Base-by-base conservation (phyloP, 106 monocot species). In the Dactylorhiza incarnata region DNA sequence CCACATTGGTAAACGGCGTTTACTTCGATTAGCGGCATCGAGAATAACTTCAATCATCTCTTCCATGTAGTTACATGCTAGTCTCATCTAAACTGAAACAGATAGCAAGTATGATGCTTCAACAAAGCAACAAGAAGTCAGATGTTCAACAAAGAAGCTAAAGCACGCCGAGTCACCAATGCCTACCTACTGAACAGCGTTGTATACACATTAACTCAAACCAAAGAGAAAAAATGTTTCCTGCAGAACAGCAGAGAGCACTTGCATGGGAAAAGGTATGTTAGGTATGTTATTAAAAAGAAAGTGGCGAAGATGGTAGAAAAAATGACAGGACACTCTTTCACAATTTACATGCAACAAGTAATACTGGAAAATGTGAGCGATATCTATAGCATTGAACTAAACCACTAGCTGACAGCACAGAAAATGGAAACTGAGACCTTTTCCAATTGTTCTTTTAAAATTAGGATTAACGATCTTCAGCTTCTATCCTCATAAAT, bases 1-100 rank as follows among this genome's bases (percentile, higher is more conserved):
- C 91, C 91, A 91, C 73, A 46, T 3, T 22, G 88, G 91, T 0
- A 91, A 79, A 55, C 82, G 77, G 14, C 88, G 25, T 73, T 65
- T 91, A 68, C 49, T 71, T 73, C 59, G 59, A 72, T n/a, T n/a
- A 62, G 77, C 61, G 45, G 61, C 13, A 58, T 76, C 65, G 45
- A 9, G 61, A 49, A 76, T 48, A 20, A 61, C 78, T 14, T 83
- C 86, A 71, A 71, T 67, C 82, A 85, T 84, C 14, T 49, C 65
- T 65, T 11, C 29, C 29, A 65, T 24, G 5, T 26, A 29, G 24
- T 12, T 29, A 65, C 0, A 65, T 26, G 65, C 16, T 23, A 65
- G 26, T 65, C 10, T 12, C 29, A 65, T 26, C 29, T 26, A 29
- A 13, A 12, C 65, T 65, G 65, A 24, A 65, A 29, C 13, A 0